Evolutionary conservation across 2,329 filamentous ascomycete species (phyloP).

Genomic region (Bipolaris victoriae): DNA sequence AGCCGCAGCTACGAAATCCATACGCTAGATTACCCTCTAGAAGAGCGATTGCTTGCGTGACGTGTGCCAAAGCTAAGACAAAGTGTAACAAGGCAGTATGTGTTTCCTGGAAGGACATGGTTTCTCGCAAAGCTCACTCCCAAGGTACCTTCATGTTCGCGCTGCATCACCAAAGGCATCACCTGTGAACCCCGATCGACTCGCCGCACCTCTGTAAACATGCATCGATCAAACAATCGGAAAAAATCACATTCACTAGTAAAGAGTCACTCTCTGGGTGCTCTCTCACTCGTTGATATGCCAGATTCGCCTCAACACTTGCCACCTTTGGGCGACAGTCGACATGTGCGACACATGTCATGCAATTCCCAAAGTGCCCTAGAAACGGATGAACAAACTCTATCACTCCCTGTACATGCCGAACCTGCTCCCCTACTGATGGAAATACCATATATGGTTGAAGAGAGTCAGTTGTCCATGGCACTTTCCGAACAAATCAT

Average conservation of each 20-base stretch:
- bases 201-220: constrained; percentile 46
- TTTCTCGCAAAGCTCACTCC: neutral
- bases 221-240: constrained; percentile 35
- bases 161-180: constrained; percentile 45
- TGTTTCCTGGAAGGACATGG: neutral
- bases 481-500: constrained; percentile 33
- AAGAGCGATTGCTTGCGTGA: constrained; percentile 48
- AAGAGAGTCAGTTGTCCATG: constrained; percentile 35
- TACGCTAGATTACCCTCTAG: constrained; percentile 42
- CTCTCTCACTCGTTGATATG: constrained; percentile 23
- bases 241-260: constrained; percentile 37
- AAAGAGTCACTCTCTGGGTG: constrained; percentile 28
- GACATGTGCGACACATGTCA: constrained; percentile 33
- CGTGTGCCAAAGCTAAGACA: constrained; percentile 49
- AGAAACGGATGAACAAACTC: constrained; percentile 34
- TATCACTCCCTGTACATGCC: constrained; percentile 30
- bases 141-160: constrained; percentile 46
- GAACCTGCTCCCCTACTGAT: constrained; percentile 39
- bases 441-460: constrained; percentile 30
- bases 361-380: constrained; percentile 36
- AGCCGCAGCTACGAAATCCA: constrained; percentile 29
- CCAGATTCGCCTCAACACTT: constrained; percentile 33
- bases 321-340: constrained; percentile 25
- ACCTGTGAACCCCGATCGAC: constrained; percentile 46
- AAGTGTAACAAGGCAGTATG: constrained; percentile 48